phyloP scores from a whole-genome alignment of 495 filamentous ascomycete species.

The Tuber calosporum region DNA sequence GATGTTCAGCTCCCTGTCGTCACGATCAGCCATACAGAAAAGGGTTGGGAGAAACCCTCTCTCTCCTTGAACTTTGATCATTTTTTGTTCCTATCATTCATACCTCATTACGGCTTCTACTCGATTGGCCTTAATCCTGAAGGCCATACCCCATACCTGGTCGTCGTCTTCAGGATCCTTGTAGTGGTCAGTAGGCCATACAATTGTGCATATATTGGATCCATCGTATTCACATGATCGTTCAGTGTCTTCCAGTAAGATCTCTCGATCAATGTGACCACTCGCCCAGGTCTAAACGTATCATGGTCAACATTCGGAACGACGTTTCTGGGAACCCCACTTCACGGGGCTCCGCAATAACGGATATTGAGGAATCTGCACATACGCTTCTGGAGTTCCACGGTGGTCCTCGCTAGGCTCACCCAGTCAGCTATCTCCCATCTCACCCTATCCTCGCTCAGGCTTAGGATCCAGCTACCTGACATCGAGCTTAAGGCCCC shows the following conservation, averaged over 20 bases:
- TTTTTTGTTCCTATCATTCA: neutral
- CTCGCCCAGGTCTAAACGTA: slow-evolving; percentile 60
- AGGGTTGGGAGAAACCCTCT: neutral
- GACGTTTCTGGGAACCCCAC: neutral
- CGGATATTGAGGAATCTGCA: slow-evolving; percentile 8
- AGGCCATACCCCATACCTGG: slow-evolving; percentile 83
- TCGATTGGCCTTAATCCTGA: slow-evolving; percentile 64
- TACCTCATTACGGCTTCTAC: slow-evolving; percentile 70
- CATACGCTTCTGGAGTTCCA: slow-evolving; percentile 65
- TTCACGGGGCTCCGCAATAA: neutral
- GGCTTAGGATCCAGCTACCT: neutral
- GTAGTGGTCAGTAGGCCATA: slow-evolving; percentile 14
- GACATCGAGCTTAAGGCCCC: neutral
- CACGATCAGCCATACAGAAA: neutral
- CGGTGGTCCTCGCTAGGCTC: slow-evolving; percentile 77
- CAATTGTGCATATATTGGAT: slow-evolving; percentile 12
- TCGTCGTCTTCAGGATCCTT: slow-evolving; percentile 49
- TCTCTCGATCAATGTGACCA: slow-evolving; percentile 84
- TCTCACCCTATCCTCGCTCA: neutral
- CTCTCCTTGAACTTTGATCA: neutral
- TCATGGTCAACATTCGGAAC: neutral
- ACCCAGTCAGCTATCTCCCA: slow-evolving; percentile 16
- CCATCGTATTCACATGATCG: slow-evolving; percentile 50
- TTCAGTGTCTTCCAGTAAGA: slow-evolving; percentile 70
- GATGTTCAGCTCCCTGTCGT: slow-evolving; percentile 69